Conservation (phyloP, 257 asterid genomes). For the Lycium barbarum region DNA sequence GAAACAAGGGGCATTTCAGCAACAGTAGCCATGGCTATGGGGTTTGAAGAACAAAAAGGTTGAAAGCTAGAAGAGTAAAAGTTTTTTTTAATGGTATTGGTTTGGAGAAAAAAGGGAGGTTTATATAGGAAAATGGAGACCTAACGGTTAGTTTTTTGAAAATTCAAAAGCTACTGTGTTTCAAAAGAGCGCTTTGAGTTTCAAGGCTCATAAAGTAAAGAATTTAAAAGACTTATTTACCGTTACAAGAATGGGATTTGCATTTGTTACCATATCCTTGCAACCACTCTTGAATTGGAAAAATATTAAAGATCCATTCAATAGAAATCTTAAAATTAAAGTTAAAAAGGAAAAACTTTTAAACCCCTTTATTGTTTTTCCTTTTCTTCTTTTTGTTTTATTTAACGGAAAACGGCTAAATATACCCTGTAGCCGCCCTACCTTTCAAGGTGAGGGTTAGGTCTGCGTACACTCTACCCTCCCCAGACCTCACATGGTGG, state of each 20-base stretch:
- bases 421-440: too few species aligned
- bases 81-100: not conserved
- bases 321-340: too few species aligned
- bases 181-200: not conserved
- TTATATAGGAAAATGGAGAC: constrained; percentile 1
- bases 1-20: constrained; percentile 12
- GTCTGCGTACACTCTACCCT: too few species aligned
- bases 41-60: not conserved
- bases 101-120: not conserved
- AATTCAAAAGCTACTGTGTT: constrained; percentile 33
- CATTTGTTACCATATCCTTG: not conserved
- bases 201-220: not conserved
- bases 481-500: too few species aligned
- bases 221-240: not conserved
- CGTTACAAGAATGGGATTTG: constrained; percentile 12
- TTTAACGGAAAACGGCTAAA: too few species aligned
- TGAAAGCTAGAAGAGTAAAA: not conserved
- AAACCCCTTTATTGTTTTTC: too few species aligned
- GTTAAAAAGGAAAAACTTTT: too few species aligned
- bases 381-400: too few species aligned
- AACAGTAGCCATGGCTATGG: constrained; percentile 1
- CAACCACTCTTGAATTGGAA: not conserved
- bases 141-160: constrained; percentile 42
- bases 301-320: not conserved
- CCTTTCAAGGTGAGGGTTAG: too few species aligned